Base-by-base conservation (phyloP, 306 rosid species). In the Trichosanthes truncata region DNA sequence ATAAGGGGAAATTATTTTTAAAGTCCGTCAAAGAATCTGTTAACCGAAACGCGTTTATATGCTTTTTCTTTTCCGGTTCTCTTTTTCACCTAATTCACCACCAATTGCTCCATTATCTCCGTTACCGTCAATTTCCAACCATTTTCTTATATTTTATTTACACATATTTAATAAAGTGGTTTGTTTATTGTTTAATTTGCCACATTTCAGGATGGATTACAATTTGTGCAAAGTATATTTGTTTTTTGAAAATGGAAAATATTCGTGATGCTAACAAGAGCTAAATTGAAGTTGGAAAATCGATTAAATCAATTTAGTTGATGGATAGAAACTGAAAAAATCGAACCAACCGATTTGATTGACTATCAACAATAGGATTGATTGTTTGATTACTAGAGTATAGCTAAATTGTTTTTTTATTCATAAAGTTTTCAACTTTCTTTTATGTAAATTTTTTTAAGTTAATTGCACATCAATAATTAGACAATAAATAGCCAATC, bases 1-100 rank as follows among this genome's bases (percentile, higher is more conserved):
- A 14, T 15, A 8, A 65, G 6, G 15, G n/a, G 43, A 7, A n/a
- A 66, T 38, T 68, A 13, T 68, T 68, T 68, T 41, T 41, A 41
- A 69, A 11, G 76, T 83, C 77, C 79, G 76, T 67, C 86, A 80
- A 78, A 82, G 76, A 84, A 67, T 87, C 80, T 80, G 68, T 68
- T 80, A 74, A 79, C 86, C 57, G 59, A 78, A 61, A 78, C 90
- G 83, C 88, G 86, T 80, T 84, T 71, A 71, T 45, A 23, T 45
- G 21, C 81, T 72, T 85, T 85, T 35, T 20, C 49, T 31, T 36
- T 67, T 13, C 17, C 36, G n/a, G 6, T 5, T 25, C 20, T 23
- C 43, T 48, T 5, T 71, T 71, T 45, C 57, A 71, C 29, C 17
- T 3, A 51, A 21, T 31, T 35, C 26, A 1, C 51, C 29, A 40